Percentiles rank a stretch among this genome's conserved stretches.
Evolutionary conservation across 371 early-diverging fungal genomes (phyloP).

Genomic region (Syncephalastrum monosporum): DNA sequence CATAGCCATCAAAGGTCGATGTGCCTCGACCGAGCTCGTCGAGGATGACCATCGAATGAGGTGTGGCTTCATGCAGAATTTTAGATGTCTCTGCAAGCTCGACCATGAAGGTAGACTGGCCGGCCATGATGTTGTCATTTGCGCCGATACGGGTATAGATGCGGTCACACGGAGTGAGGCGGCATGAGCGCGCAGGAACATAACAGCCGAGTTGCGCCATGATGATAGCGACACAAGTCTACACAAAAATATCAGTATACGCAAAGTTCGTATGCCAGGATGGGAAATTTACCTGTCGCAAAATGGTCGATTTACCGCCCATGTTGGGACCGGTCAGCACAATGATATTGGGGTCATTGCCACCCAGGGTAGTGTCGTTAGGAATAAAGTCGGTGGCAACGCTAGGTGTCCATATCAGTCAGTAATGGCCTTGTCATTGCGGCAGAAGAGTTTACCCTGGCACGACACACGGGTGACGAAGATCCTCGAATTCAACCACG

Average conservation of each 20-base stretch:
- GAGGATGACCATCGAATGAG: slow-evolving; percentile 94
- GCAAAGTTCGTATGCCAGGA: background rate
- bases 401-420: slow-evolving; percentile 13
- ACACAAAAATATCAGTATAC: background rate
- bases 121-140: slow-evolving; percentile 94
- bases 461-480: slow-evolving; percentile 87
- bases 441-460: slow-evolving; percentile 41
- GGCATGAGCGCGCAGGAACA: slow-evolving; percentile 86
- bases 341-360: slow-evolving; percentile 72
- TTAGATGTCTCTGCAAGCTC: slow-evolving; percentile 96
- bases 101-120: slow-evolving; percentile 99
- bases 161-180: slow-evolving; percentile 90
- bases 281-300: slow-evolving; percentile 69
- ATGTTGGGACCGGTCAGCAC: slow-evolving; percentile 98
- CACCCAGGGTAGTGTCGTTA: slow-evolving; percentile 87
- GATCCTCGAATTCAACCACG: slow-evolving; percentile 73
- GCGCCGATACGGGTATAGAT: slow-evolving; percentile 98
- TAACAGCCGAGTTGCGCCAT: slow-evolving; percentile 98
- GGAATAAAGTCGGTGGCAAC: slow-evolving; percentile 86
- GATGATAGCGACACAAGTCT: slow-evolving; percentile 94
- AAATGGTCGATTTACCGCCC: slow-evolving; percentile 96
- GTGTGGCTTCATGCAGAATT: slow-evolving; percentile 93
- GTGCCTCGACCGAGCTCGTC: slow-evolving; percentile 99
- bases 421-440: background rate
- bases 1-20: slow-evolving; percentile 96